Evolutionary conservation across 768 basidiomycete genomes (phyloP).

Genomic region (Lactarius trivialis): DNA sequence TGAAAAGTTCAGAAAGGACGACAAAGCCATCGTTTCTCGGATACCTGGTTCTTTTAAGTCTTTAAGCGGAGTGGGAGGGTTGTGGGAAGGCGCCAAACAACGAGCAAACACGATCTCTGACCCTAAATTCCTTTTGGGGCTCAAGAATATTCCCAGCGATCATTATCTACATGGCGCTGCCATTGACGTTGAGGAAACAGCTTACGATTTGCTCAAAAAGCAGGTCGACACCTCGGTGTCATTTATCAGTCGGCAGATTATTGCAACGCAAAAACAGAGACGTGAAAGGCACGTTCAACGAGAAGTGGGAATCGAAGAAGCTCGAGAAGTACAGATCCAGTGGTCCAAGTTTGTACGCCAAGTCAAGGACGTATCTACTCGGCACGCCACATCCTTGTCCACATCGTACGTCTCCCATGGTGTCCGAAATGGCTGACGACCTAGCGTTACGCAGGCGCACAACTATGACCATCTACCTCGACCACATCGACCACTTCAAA

Average conservation of each 20-base stretch:
- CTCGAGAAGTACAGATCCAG: not conserved
- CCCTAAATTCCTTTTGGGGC: constrained; percentile 7
- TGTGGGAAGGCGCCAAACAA: not conserved
- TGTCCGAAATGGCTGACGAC: not conserved
- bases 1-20: not conserved
- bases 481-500: not conserved
- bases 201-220: constrained; percentile 1
- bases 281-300: constrained; percentile 3
- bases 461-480: no score
- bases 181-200: not conserved
- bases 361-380: not conserved
- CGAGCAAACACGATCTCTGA: constrained; percentile 1
- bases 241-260: not conserved
- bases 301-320: not conserved
- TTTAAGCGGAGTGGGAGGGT: not conserved
- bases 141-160: not conserved
- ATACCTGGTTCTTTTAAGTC: not conserved
- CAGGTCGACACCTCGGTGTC: not conserved
- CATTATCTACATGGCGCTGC: not conserved
- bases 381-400: not conserved
- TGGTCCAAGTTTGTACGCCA: constrained; percentile 1
- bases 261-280: constrained; percentile 8
- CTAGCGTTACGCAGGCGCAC: not conserved
- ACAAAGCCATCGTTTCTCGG: not conserved
- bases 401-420: not conserved